Conservation (phyloP, 352 stramenopile genomes). For the Globisporangium middletonii region DNA sequence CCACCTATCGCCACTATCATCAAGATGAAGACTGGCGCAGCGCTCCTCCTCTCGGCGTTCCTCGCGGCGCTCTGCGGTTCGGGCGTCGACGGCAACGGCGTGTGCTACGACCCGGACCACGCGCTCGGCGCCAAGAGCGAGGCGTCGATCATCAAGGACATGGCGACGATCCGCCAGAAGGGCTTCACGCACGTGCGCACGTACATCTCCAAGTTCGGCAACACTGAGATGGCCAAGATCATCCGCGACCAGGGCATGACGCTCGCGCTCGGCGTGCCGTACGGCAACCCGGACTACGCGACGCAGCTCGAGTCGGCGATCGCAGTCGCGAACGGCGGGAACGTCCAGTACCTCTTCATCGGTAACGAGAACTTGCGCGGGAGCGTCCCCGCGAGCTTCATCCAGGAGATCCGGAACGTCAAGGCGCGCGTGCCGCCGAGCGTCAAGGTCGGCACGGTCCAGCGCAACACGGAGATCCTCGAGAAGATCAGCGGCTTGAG, state of each 20-base stretch:
- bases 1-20: neutral
- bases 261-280: slow-evolving; percentile 48
- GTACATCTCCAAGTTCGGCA: slow-evolving; percentile 63
- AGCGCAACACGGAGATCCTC: slow-evolving; percentile 64
- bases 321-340: slow-evolving; percentile 32
- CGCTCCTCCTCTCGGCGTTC: slow-evolving; percentile 11
- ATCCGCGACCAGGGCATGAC: slow-evolving; percentile 47
- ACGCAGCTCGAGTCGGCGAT: slow-evolving; percentile 40
- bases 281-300: slow-evolving; percentile 40
- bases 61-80: slow-evolving; percentile 25
- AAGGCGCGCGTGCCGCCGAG: slow-evolving; percentile 30
- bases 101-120: slow-evolving; percentile 72
- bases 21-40: slow-evolving; percentile 14
- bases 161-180: slow-evolving; percentile 37
- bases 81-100: slow-evolving; percentile 44
- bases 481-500: slow-evolving; percentile 25
- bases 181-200: slow-evolving; percentile 63
- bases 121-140: slow-evolving; percentile 20
- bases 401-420: slow-evolving; percentile 42
- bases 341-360: slow-evolving; percentile 56
- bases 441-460: slow-evolving; percentile 67
- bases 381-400: slow-evolving; percentile 34
- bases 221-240: slow-evolving; percentile 41
- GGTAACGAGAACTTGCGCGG: slow-evolving; percentile 63
- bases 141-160: slow-evolving; percentile 32